Evolutionary conservation across 495 filamentous ascomycete species (phyloP).

Genomic region (Penicillium canariense): DNA sequence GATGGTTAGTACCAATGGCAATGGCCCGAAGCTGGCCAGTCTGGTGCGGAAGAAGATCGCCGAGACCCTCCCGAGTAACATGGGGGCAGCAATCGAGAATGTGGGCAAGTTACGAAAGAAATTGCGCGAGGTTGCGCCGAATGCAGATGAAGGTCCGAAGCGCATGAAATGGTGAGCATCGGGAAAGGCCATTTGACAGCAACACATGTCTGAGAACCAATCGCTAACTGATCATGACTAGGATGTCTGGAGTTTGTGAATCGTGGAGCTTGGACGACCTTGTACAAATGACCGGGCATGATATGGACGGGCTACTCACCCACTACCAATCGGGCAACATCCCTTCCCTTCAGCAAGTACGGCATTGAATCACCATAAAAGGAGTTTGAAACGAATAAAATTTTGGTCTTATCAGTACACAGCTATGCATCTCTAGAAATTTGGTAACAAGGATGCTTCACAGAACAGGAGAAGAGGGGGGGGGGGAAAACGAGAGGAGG

Average conservation of each 20-base stretch:
- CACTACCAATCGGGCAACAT: slow-evolving; percentile 60
- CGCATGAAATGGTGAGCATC: slow-evolving; percentile 88
- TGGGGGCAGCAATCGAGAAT: slow-evolving; percentile 78
- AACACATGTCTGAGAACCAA: neutral
- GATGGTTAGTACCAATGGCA: slow-evolving; percentile 98
- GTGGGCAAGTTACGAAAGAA: slow-evolving; percentile 78
- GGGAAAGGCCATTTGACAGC: neutral
- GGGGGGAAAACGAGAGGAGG: slow-evolving; percentile 5
- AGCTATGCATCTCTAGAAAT: slow-evolving; percentile 31
- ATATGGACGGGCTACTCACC: slow-evolving; percentile 73
- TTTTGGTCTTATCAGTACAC: slow-evolving; percentile 31
- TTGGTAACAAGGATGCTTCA: slow-evolving; percentile 10
- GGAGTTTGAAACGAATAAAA: slow-evolving; percentile 2
- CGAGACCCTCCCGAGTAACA: slow-evolving; percentile 65
- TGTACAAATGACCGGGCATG: slow-evolving; percentile 75
- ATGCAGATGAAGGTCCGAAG: slow-evolving; percentile 71
- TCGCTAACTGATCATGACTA: slow-evolving; percentile 22
- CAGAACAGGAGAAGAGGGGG: slow-evolving; percentile 4
- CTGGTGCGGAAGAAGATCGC: slow-evolving; percentile 84
- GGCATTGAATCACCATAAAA: slow-evolving; percentile 10
- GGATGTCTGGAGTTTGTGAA: slow-evolving; percentile 91
- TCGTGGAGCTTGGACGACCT: slow-evolving; percentile 82
- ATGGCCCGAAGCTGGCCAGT: slow-evolving; percentile 87
- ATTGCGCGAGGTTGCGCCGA: slow-evolving; percentile 73
- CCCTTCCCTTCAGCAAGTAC: slow-evolving; percentile 40